Percentiles rank a stretch among this genome's conserved stretches.
These are phyloP conservation scores for Cryptococcus sp. DNA, from an alignment of 1,284 basidiomycete species.

Conservation along the genomic window DNA sequence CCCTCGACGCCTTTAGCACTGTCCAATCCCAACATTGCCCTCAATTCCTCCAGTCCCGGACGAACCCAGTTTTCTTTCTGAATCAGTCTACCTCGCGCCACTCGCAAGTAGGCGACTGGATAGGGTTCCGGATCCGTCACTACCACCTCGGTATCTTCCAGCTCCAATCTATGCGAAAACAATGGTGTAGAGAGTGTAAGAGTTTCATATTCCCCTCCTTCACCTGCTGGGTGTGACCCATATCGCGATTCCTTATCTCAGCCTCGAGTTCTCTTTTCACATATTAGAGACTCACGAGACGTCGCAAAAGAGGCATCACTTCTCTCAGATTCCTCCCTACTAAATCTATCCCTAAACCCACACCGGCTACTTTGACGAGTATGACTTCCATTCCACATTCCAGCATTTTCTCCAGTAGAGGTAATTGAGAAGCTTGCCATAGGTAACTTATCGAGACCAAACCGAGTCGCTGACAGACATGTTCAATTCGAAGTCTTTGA, in stretches of 20 bases:
- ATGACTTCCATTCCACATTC: constrained; percentile 71
- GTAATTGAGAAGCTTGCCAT: constrained; percentile 86
- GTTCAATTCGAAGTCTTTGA: constrained; percentile 93
- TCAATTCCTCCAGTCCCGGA: constrained; percentile 26
- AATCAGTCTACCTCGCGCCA: constrained; percentile 63
- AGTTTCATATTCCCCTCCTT: constrained; percentile 98
- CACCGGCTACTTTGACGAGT: constrained; percentile 94
- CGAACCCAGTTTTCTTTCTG: constrained; percentile 50
- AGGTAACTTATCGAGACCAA: constrained; percentile 82
- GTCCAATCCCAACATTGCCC: constrained; percentile 32
- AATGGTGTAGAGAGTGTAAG: constrained; percentile 85
- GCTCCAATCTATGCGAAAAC: constrained; percentile 70
- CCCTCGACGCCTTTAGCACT: constrained; percentile 15
- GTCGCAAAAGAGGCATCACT: constrained; percentile 69
- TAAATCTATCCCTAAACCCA: constrained; percentile 73
- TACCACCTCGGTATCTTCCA: constrained; percentile 65
- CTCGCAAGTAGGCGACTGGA: constrained; percentile 79
- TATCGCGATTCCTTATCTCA: constrained; percentile 65
- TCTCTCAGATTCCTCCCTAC: constrained; percentile 72
- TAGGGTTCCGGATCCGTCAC: constrained; percentile 55
- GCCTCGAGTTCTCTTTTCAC: neutral
- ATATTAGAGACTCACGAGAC: constrained; percentile 61
- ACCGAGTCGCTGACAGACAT: constrained; percentile 84
- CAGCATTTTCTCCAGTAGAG: constrained; percentile 84
- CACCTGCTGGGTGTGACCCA: constrained; percentile 91